Evolutionary conservation across 2,329 filamentous ascomycete genomes (phyloP), one percentile per base, ranked within the genome.

Genomic region (Apiospora aurea): DNA sequence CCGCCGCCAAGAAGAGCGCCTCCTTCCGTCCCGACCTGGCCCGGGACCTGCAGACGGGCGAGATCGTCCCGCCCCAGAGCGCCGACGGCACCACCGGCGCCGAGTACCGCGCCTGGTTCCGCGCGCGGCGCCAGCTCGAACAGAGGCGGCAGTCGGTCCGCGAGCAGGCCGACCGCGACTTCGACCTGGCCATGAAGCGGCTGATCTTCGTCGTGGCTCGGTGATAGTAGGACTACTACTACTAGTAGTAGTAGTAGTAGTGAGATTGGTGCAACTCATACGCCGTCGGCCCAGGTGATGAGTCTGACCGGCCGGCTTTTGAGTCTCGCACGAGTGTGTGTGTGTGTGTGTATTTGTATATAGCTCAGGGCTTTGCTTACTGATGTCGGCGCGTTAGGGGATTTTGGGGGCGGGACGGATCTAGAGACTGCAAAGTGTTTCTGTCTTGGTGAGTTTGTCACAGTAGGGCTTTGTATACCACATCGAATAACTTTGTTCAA

Each of bases 61-160:
- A 77, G 70, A 74, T 76, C 57, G 69, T 76, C 14, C 70, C 46
- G 11, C 75, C 74, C 47, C 46, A 75, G 47, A 73, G 73, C 44
- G 74, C 70, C 13, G 64, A 73, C 10, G 46, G 69, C 8, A 69
- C 67, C 47, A 71, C 76, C 26, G 57, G 57, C 34, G 57, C 57
- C 57, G 34, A 64, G 57, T 76, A 76, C 47, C 76, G 75, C 72
- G 67, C 67, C 24, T 69, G 67, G 67, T 69, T 69, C 67, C 67
- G 47, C 16, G 26, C 34, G 26, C 67, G 67, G 13, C 67, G 67
- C 0, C 26, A 49, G 21, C 14, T 34, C 26, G 67, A 69, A 44
- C 67, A 69, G 67, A 18, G 67, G 10, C 44, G 47, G 26, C 44
- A 38, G 67, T 46, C 47, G 16, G 26, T 69, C 16, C 44, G 67